Conservation (phyloP, 2,329 filamentous ascomycete genomes). For the Colletotrichum endophyticum region DNA sequence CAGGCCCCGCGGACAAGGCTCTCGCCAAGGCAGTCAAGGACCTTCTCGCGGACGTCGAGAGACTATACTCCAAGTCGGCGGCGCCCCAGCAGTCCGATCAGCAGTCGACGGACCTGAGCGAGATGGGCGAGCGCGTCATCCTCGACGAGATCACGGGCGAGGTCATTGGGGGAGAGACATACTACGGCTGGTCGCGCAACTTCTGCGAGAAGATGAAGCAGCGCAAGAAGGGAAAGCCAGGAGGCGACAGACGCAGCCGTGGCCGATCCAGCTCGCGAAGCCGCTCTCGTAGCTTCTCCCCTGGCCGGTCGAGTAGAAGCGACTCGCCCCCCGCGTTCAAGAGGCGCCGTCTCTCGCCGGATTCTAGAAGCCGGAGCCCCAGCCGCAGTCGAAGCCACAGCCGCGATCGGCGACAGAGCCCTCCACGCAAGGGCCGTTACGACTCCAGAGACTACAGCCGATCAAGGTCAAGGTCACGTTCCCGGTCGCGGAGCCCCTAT, state of each 20-base stretch:
- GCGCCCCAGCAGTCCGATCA: slow-evolving; percentile 49
- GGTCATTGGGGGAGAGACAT: slow-evolving; percentile 71
- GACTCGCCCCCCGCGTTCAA: slow-evolving; percentile 43
- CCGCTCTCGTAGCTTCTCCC: slow-evolving; percentile 31
- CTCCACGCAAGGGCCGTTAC: slow-evolving; percentile 17
- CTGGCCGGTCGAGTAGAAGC: slow-evolving; percentile 32
- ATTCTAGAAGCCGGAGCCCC: slow-evolving; percentile 32
- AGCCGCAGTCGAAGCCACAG: slow-evolving; percentile 38
- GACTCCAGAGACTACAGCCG: slow-evolving; percentile 27
- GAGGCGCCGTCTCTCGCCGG: slow-evolving; percentile 39
- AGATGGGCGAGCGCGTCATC: slow-evolving; percentile 73
- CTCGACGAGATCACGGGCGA: slow-evolving; percentile 71
- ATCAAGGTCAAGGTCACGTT: slow-evolving; percentile 27
- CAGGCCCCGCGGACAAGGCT: slow-evolving; percentile 71
- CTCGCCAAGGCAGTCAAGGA: slow-evolving; percentile 72
- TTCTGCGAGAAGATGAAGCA: slow-evolving; percentile 85
- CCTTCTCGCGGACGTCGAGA: slow-evolving; percentile 72
- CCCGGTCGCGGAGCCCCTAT: slow-evolving; percentile 1
- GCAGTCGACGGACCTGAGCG: slow-evolving; percentile 67
- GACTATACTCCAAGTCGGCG: slow-evolving; percentile 65
- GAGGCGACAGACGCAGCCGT: slow-evolving; percentile 27
- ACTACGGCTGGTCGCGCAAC: slow-evolving; percentile 84
- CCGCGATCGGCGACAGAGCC: slow-evolving; percentile 23
- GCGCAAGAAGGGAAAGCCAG: slow-evolving; percentile 39
- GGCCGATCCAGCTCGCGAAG: slow-evolving; percentile 35